Percentiles rank a stretch among this genome's conserved stretches.
Evolutionary conservation across 495 filamentous ascomycete species (phyloP).

Genomic region (Lepraria neglecta): DNA sequence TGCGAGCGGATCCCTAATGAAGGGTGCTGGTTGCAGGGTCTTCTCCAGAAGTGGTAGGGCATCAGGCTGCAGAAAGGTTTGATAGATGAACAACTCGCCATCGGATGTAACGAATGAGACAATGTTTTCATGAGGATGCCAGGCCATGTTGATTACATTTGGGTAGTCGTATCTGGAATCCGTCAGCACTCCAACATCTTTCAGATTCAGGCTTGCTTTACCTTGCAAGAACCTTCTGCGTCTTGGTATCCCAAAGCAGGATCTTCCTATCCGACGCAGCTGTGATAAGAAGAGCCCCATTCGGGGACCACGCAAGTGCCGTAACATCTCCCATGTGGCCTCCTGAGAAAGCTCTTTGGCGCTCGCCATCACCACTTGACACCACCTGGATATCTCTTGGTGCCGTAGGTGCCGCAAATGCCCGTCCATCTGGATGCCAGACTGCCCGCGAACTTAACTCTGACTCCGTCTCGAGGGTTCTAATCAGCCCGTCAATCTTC

Average conservation of each 20-base stretch:
- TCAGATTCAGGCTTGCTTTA: conserved; percentile 10
- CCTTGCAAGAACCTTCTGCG: conserved; percentile 64
- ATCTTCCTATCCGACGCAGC: conserved; percentile 78
- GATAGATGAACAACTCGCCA: conserved; percentile 84
- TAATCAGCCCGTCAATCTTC: conserved; percentile 81
- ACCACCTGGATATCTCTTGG: conserved; percentile 82
- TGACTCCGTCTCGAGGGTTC: conserved; percentile 65
- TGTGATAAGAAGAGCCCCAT: conserved; percentile 78
- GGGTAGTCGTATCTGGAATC: conserved; percentile 58
- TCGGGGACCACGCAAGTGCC: conserved; percentile 85
- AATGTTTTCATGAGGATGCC: conserved; percentile 86
- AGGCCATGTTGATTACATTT: conserved; percentile 75
- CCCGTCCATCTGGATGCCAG: conserved; percentile 94
- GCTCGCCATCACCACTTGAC: conserved; percentile 79
- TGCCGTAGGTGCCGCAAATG: conserved; percentile 78
- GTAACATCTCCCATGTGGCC: conserved; percentile 85
- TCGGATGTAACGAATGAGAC: conserved; percentile 85
- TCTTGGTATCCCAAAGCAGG: conserved; percentile 81
- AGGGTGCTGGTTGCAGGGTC: conserved; percentile 67
- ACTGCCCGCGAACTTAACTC: conserved; percentile 68
- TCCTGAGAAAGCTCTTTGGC: conserved; percentile 65
- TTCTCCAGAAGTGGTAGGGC: conserved; percentile 56
- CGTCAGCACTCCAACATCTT: conserved; percentile 4
- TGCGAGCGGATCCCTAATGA: conserved; percentile 71
- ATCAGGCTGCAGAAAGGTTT: conserved; percentile 60